Conservation (phyloP, 192 early-diverging fungal species). For the Rhizophagus sp. region DNA sequence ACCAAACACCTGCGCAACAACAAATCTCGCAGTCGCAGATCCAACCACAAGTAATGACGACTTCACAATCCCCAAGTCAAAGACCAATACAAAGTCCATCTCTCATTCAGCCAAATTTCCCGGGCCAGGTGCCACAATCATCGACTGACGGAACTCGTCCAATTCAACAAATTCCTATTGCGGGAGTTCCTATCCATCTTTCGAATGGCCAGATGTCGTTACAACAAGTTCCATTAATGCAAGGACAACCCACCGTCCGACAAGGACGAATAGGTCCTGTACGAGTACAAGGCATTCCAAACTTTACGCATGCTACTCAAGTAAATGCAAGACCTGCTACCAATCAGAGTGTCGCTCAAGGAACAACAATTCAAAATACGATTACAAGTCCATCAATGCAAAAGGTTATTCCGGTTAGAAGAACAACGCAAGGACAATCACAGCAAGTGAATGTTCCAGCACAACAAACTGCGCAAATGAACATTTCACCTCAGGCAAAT, state of each 20-base stretch:
- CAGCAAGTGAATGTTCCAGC: not conserved
- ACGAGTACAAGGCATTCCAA: not conserved
- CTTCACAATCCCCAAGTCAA: not conserved
- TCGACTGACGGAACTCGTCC: not conserved
- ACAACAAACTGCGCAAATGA: not conserved
- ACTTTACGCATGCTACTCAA: not conserved
- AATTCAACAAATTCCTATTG: not conserved
- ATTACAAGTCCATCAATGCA: not conserved
- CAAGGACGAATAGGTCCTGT: not conserved
- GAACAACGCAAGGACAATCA: not conserved
- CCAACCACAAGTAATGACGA: not conserved
- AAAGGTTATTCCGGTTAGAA: not conserved
- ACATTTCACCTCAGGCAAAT: not conserved
- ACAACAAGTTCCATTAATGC: not conserved
- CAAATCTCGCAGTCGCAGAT: not conserved
- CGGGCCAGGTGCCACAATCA: not conserved
- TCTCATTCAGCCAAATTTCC: not conserved
- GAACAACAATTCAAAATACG: not conserved
- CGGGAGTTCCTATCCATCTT: not conserved
- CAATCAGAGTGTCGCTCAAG: not conserved
- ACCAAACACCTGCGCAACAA: not conserved
- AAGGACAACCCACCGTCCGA: not conserved
- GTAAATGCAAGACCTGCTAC: not conserved
- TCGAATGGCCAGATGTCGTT: not conserved
- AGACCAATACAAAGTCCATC: not conserved